Conservation (phyloP, 768 basidiomycete genomes). For the Russula dissimulans region DNA sequence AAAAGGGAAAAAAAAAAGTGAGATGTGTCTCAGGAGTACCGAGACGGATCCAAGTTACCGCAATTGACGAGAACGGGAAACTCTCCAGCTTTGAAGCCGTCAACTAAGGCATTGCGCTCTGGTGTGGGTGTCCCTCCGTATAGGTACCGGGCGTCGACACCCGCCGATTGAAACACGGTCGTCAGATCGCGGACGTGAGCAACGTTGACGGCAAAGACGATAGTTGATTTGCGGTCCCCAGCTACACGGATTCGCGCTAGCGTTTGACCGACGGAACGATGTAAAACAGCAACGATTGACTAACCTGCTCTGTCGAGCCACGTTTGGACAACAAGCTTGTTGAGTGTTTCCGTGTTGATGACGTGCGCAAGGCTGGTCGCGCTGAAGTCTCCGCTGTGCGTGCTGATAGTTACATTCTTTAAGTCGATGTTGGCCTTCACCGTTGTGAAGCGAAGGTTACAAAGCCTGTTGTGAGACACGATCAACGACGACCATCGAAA, state of each 20-base stretch:
- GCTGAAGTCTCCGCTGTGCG: slow-evolving; percentile 71
- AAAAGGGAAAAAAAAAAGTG: background rate
- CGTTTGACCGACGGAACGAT: background rate
- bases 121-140: slow-evolving; percentile 54
- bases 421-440: slow-evolving; percentile 71
- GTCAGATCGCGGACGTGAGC: slow-evolving; percentile 74
- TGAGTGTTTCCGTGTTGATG: slow-evolving; percentile 72
- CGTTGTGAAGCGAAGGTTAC: slow-evolving; percentile 76
- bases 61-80: slow-evolving; percentile 90
- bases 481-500: background rate
- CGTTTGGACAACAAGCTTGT: slow-evolving; percentile 65
- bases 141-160: slow-evolving; percentile 79
- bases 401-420: slow-evolving; percentile 53
- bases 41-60: slow-evolving; percentile 35
- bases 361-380: slow-evolving; percentile 68
- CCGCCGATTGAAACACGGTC: slow-evolving; percentile 56
- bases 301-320: slow-evolving; percentile 82
- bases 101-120: slow-evolving; percentile 57
- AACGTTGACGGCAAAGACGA: slow-evolving; percentile 87
- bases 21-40: background rate
- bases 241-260: slow-evolving; percentile 21
- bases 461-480: slow-evolving; percentile 46
- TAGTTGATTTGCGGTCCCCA: slow-evolving; percentile 66
- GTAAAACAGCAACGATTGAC: background rate
- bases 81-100: slow-evolving; percentile 56